phyloP scores from a whole-genome alignment of 148 eudicot genomes.

The Selenicereus undatus region DNA sequence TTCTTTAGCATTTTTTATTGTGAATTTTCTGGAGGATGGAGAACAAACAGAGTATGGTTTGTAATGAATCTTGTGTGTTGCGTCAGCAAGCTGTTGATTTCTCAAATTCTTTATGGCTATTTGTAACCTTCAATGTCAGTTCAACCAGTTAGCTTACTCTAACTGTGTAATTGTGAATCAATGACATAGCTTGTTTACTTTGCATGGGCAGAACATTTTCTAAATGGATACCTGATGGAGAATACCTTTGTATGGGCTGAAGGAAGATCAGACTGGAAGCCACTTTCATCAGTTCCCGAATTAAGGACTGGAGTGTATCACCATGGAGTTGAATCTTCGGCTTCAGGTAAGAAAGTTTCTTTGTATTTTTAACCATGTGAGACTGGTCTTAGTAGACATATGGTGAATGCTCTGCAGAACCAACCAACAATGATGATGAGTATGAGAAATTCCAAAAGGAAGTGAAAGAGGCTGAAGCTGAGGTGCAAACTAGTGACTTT shows the following conservation, averaged over 20 bases:
- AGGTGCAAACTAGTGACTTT: constrained; percentile 27
- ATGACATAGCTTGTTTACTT: constrained; percentile 54
- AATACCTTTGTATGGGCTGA: constrained; percentile 85
- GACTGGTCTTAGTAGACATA: constrained; percentile 6
- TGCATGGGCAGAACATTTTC: constrained; percentile 74
- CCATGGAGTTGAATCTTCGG: constrained; percentile 34
- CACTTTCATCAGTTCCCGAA: constrained; percentile 69
- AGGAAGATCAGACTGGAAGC: constrained; percentile 91
- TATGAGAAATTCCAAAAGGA: constrained; percentile 80
- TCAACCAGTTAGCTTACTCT: constrained; percentile 32
- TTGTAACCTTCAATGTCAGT: constrained; percentile 43
- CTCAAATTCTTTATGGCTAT: constrained; percentile 20
- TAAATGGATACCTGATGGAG: constrained; percentile 62
- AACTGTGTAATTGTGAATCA: constrained; percentile 36
- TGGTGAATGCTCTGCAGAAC: constrained; percentile 38
- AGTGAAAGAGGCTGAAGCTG: constrained; percentile 56
- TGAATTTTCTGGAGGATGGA: neutral
- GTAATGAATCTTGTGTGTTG: neutral
- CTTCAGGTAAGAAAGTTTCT: constrained; percentile 24
- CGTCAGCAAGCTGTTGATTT: constrained; percentile 5
- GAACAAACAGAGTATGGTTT: neutral
- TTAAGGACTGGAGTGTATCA: constrained; percentile 40
- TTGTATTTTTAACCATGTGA: constrained; percentile 9
- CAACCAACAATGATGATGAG: constrained; percentile 60
- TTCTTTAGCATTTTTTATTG: neutral